A percentile compares a stretch with the other conserved stretches of the same genome.
Conservation (phyloP, 139 green algal genomes). For the Deuterostichococcus epilithicus region DNA sequence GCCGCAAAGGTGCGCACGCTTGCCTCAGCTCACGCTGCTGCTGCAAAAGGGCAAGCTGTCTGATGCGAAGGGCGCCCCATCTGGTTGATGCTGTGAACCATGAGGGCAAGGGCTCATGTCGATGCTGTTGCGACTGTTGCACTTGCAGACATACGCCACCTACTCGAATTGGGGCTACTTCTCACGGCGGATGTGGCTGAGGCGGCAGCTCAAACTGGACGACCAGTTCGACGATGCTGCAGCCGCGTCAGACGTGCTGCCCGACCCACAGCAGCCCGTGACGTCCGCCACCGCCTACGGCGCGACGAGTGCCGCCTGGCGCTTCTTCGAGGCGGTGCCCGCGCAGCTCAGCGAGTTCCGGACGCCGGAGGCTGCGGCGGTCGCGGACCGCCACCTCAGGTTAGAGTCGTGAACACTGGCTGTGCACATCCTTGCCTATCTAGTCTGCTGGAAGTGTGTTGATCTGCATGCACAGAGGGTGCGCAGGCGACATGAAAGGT, state of each 20-base stretch:
- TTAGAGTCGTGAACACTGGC: too few species aligned
- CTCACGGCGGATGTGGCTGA: conserved; percentile 16
- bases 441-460: neutral
- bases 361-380: conserved; percentile 15
- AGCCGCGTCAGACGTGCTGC: neutral
- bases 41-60: too few species aligned
- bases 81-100: too few species aligned
- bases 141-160: too few species aligned
- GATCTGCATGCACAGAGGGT: neutral
- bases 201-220: neutral
- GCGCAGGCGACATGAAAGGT: neutral
- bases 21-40: too few species aligned
- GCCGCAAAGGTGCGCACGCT: too few species aligned
- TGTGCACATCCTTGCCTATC: neutral
- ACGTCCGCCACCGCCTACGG: neutral
- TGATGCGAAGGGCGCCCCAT: too few species aligned
- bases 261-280: neutral
- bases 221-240: neutral
- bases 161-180: conserved; percentile 24
- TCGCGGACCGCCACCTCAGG: conserved; percentile 25
- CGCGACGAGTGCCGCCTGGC: conserved; percentile 11
- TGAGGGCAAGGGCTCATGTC: too few species aligned
- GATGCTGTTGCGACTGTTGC: too few species aligned
- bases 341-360: conserved; percentile 9
- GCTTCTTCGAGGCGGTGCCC: conserved; percentile 23